Evolutionary conservation across 805 yeast genomes (phyloP).

Genomic region (Candida tibetensis): DNA sequence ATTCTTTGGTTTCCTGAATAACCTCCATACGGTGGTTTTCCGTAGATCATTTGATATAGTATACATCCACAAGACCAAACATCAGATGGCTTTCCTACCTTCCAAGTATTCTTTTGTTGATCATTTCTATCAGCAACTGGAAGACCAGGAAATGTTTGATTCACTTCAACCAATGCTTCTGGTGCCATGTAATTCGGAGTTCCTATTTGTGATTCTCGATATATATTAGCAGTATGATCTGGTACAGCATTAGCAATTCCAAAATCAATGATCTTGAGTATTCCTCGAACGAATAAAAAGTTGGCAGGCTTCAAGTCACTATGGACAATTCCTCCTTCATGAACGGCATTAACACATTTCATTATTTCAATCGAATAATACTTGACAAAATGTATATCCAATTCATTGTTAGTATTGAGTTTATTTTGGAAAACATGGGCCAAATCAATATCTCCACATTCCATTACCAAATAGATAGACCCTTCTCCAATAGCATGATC

Average conservation of each 20-base stretch:
- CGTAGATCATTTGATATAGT: slow-evolving; percentile 91
- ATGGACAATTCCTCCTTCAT: slow-evolving; percentile 79
- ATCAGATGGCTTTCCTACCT: slow-evolving; percentile 92
- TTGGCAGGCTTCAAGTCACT: slow-evolving; percentile 70
- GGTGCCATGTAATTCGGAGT: slow-evolving; percentile 99
- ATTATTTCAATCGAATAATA: slow-evolving; percentile 77
- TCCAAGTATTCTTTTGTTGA: slow-evolving; percentile 45
- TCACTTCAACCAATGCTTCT: slow-evolving; percentile 74
- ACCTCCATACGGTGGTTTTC: slow-evolving; percentile 83
- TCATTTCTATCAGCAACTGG: slow-evolving; percentile 8
- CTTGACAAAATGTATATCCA: slow-evolving; percentile 74
- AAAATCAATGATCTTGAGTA: slow-evolving; percentile 86
- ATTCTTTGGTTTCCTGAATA: slow-evolving; percentile 75
- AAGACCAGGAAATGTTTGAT: slow-evolving; percentile 27
- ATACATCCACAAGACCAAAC: slow-evolving; percentile 99
- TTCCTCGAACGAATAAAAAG: slow-evolving; percentile 78
- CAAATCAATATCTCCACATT: slow-evolving; percentile 89
- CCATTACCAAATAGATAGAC: slow-evolving; percentile 76
- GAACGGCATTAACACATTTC: slow-evolving; percentile 85
- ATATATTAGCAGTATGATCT: slow-evolving; percentile 85
- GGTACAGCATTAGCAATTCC: slow-evolving; percentile 95
- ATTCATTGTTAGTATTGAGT: slow-evolving; percentile 25
- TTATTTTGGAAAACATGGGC: slow-evolving; percentile 73
- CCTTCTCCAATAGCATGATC: slow-evolving; percentile 71
- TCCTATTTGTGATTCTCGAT: slow-evolving; percentile 88